These are phyloP conservation scores for Monascus purpureus DNA, from an alignment of 495 filamentous ascomycete species.

Conservation along the genomic window DNA sequence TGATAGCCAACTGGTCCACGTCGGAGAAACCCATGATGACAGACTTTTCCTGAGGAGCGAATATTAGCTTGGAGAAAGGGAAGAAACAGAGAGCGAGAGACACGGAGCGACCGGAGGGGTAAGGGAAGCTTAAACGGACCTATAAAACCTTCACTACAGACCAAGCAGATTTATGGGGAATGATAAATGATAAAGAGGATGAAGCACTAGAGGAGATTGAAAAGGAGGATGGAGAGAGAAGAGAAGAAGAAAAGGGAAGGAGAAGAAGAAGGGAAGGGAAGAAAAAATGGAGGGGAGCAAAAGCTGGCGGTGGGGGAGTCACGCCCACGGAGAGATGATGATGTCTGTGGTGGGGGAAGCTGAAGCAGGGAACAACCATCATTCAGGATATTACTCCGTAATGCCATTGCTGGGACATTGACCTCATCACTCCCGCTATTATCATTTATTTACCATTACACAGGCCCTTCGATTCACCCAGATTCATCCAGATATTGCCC, in stretches of 20 bases:
- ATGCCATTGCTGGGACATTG: too few species aligned
- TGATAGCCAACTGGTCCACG: conserved; percentile 77
- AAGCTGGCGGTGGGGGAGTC: conserved; percentile 1
- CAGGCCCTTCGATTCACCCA: too few species aligned
- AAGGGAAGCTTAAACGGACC: neutral
- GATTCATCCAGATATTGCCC: too few species aligned
- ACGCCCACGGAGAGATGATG: too few species aligned
- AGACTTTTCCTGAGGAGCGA: conserved; percentile 6
- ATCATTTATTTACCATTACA: too few species aligned
- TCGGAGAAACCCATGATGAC: conserved; percentile 82
- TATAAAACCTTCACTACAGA: neutral
- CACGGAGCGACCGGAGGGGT: neutral
- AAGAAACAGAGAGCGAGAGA: neutral
- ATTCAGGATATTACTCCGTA: too few species aligned
- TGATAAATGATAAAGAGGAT: too few species aligned
- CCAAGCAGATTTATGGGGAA: too few species aligned
- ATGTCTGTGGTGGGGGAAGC: too few species aligned
- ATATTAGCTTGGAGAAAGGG: neutral
- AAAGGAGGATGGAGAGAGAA: conserved; percentile 10
- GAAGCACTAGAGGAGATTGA: neutral
- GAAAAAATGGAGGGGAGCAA: conserved; percentile 10
- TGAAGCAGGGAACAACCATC: too few species aligned
- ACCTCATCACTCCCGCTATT: too few species aligned
- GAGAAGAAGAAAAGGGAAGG: conserved; percentile 5
- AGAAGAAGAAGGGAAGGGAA: conserved; percentile 6